Conservation (phyloP, 2,329 filamentous ascomycete genomes). For the Cryphonectria nitschkei region DNA sequence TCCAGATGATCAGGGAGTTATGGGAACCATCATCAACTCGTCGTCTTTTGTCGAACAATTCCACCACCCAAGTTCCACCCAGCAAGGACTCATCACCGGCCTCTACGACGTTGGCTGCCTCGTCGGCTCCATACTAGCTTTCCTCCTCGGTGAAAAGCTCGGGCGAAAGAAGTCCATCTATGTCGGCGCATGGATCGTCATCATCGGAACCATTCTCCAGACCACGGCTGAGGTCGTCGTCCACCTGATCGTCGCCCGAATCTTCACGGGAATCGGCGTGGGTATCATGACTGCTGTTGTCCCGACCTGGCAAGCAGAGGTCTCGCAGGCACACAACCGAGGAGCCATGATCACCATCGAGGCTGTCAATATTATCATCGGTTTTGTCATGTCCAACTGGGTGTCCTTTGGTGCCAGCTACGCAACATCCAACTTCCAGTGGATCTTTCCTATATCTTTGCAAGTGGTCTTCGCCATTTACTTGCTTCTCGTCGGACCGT, state of each 20-base stretch:
- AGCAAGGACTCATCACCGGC: slow-evolving; percentile 19
- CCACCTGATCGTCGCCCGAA: slow-evolving; percentile 14
- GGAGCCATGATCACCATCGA: slow-evolving; percentile 19
- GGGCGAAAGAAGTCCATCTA: slow-evolving; percentile 16
- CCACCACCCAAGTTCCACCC: slow-evolving; percentile 5
- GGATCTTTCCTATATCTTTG: slow-evolving; percentile 11
- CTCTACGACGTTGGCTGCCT: slow-evolving; percentile 17
- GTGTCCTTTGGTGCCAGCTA: slow-evolving; percentile 16
- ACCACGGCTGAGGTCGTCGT: slow-evolving; percentile 11
- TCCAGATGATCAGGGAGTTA: slow-evolving; percentile 23
- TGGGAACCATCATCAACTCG: slow-evolving; percentile 19
- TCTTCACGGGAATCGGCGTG: slow-evolving; percentile 13
- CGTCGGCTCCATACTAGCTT: slow-evolving; percentile 9
- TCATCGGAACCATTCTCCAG: slow-evolving; percentile 16
- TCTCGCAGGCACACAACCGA: slow-evolving; percentile 13
- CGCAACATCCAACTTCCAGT: slow-evolving; percentile 10
- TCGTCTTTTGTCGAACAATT: slow-evolving; percentile 12
- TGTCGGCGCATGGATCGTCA: slow-evolving; percentile 14
- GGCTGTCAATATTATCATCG: slow-evolving; percentile 16
- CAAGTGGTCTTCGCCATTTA: slow-evolving; percentile 13
- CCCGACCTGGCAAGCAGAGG: slow-evolving; percentile 18
- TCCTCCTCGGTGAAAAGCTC: slow-evolving; percentile 11
- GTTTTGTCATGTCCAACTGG: slow-evolving; percentile 16
- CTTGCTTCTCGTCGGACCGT: slow-evolving; percentile 10
- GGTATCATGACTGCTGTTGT: slow-evolving; percentile 20